A percentile compares a stretch with the other conserved stretches of the same genome.
phyloP scores from a whole-genome alignment of 2,329 filamentous ascomycete species.

The Biscogniauxia mediterranea region DNA sequence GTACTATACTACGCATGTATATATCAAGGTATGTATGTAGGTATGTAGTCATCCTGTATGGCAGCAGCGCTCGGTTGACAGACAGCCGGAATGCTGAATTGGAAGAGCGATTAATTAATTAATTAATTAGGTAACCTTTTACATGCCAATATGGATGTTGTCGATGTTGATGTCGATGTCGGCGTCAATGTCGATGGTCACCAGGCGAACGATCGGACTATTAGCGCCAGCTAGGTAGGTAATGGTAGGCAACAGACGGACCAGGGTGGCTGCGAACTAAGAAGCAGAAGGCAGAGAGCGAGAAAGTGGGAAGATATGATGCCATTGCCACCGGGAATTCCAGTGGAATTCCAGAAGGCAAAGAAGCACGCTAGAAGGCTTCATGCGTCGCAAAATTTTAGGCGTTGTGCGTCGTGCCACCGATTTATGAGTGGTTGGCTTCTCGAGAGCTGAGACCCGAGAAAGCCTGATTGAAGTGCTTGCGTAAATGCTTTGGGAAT shows the following conservation, averaged over 20 bases:
- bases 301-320: neutral
- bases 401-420: neutral
- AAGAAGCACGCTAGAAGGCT: neutral
- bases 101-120: neutral
- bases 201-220: neutral
- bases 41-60: too few species aligned
- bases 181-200: neutral
- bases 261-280: too few species aligned
- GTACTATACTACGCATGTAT: too few species aligned
- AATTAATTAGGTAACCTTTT: neutral
- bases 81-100: neutral
- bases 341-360: neutral
- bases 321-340: neutral
- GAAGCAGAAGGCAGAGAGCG: neutral
- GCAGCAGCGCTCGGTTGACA: too few species aligned
- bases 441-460: neutral
- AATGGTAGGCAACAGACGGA: neutral
- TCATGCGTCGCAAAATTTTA: neutral
- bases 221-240: neutral
- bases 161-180: neutral
- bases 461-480: neutral
- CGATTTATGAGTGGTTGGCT: neutral
- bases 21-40: too few species aligned
- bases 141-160: neutral
- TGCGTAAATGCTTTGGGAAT: neutral